Conservation (phyloP, 2,329 filamentous ascomycete species). For the Uncinocarpus reesii region DNA sequence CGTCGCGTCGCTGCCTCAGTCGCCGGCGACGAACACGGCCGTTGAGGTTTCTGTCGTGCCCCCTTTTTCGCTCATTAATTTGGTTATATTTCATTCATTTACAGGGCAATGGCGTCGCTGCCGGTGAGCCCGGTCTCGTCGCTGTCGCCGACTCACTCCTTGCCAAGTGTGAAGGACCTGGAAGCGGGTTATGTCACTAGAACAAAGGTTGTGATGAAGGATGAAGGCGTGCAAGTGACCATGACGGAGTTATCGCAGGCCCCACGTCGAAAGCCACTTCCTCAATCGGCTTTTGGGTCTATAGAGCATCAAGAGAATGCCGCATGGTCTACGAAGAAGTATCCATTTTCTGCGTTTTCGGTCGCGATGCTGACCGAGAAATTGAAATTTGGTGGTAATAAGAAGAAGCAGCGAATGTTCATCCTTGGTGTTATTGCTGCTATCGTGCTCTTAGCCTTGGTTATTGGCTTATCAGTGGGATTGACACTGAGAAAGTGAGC, state of each 20-base stretch:
- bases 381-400: constrained; percentile 7
- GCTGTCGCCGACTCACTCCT: constrained; percentile 7
- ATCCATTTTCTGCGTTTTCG: background rate
- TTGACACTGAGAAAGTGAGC: constrained; percentile 20
- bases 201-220: constrained; percentile 4
- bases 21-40: too few relatives aligned
- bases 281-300: constrained; percentile 10
- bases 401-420: constrained; percentile 13
- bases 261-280: constrained; percentile 18
- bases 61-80: too few relatives aligned
- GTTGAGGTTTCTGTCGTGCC: too few relatives aligned
- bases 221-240: constrained; percentile 8
- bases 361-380: background rate
- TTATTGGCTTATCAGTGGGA: constrained; percentile 29
- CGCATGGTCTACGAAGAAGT: background rate
- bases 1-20: too few relatives aligned
- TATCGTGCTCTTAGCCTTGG: constrained; percentile 24
- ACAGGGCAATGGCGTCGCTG: background rate
- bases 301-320: background rate
- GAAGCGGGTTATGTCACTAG: constrained; percentile 4
- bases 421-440: constrained; percentile 11
- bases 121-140: constrained; percentile 2
- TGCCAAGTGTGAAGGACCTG: constrained; percentile 8
- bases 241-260: constrained; percentile 12
- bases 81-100: background rate